phyloP scores from a whole-genome alignment of 2,329 filamentous ascomycete genomes.

The Fusarium oxysporum region DNA sequence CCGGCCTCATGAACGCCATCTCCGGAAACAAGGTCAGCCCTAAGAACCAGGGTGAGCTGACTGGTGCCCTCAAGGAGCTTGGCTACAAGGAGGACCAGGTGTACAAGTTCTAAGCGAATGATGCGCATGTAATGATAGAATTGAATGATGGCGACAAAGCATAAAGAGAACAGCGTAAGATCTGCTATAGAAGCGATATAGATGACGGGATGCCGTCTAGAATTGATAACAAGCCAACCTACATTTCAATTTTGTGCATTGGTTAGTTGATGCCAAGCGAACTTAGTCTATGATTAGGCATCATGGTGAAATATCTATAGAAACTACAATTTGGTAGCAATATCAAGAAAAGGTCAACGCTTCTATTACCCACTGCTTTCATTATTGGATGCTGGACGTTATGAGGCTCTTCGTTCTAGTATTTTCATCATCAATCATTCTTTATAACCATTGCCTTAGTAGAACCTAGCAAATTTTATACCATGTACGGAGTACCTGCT shows the following conservation, averaged over 20 bases:
- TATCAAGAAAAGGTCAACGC: too few relatives aligned
- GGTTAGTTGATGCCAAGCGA: too few relatives aligned
- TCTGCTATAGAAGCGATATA: conserved; percentile 44
- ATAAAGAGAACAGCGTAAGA: conserved; percentile 37
- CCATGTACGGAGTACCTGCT: too few relatives aligned
- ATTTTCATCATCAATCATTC: too few relatives aligned
- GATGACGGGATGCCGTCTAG: conserved; percentile 34
- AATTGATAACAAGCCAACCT: conserved; percentile 36
- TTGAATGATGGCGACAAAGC: conserved; percentile 11
- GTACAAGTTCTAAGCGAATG: conserved; percentile 81
- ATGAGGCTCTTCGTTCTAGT: too few relatives aligned
- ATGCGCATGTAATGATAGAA: conserved; percentile 17
- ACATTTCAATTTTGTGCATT: background rate
- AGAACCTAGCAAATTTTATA: too few relatives aligned
- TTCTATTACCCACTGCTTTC: too few relatives aligned
- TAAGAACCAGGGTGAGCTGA: conserved; percentile 92
- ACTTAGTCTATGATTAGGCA: too few relatives aligned
- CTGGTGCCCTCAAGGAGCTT: conserved; percentile 83
- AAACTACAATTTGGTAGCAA: too few relatives aligned
- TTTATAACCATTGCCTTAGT: too few relatives aligned
- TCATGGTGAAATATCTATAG: too few relatives aligned
- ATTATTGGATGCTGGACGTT: too few relatives aligned
- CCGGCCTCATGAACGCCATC: conserved; percentile 92
- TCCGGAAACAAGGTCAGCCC: conserved; percentile 91
- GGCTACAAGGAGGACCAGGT: conserved; percentile 81